Evolutionary conservation across 805 yeast genomes (phyloP).

Genomic region (Brettanomyces naardenensis): DNA sequence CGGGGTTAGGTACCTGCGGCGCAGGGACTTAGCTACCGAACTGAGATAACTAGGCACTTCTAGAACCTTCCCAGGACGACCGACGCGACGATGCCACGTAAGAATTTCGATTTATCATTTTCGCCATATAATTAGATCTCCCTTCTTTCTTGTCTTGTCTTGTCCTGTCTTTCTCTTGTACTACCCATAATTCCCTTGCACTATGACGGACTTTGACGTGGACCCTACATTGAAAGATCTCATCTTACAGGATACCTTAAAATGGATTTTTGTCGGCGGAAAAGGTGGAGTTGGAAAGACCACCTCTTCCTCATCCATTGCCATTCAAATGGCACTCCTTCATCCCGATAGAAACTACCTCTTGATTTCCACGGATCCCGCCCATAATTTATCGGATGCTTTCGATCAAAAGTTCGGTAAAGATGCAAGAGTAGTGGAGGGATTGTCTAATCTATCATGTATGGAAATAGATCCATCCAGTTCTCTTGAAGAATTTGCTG

Average conservation of each 20-base stretch:
- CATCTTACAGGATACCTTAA: constrained; percentile 56
- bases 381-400: constrained; percentile 95
- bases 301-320: constrained; percentile 91
- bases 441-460: constrained; percentile 80
- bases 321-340: constrained; percentile 82
- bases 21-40: no score
- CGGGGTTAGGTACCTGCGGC: no score
- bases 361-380: constrained; percentile 95
- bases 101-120: no score
- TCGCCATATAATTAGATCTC: no score
- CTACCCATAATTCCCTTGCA: background rate
- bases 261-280: constrained; percentile 99
- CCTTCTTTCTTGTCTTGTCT: no score
- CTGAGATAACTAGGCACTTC: no score
- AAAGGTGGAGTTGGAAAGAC: constrained; percentile 99
- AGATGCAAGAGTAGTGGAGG: constrained; percentile 91
- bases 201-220: constrained; percentile 43
- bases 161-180: background rate
- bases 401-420: constrained; percentile 97
- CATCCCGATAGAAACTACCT: constrained; percentile 78
- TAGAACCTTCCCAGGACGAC: no score
- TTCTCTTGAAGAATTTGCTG: constrained; percentile 75
- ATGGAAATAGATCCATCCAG: constrained; percentile 99
- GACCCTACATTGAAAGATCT: constrained; percentile 69
- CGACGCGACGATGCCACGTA: no score